Base-by-base conservation (phyloP, 768 basidiomycete genomes). In the Dentipellis fragilis region DNA sequence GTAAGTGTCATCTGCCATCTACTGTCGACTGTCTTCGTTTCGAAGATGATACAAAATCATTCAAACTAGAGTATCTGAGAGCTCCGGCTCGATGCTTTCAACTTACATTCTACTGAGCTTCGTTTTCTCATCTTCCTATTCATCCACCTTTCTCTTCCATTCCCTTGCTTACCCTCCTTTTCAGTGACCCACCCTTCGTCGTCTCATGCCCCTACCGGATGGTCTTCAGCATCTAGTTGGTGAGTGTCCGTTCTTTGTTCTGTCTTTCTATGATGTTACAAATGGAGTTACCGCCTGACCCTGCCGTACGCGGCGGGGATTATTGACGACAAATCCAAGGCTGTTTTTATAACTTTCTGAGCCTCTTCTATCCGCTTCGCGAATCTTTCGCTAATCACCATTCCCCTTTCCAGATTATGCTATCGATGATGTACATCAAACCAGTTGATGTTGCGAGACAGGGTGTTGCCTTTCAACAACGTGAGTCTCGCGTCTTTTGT, bases 51-150 rank as follows among this genome's bases (percentile, higher is more conserved):
- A 59, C 70, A 66, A 75, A 71, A 73, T 65, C 70, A 78, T 81
- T 86, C 87, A 90, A 90, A 90, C 87, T 90, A 90, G 87, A 89
- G 87, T 90, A 83, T 89, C 77, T 89, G 87, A 90, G 87, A 70
- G 82, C 75, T 57, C 59, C 5, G 39, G 78, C 80, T 72, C 84
- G 63, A 84, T 89, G 87, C 79, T 88, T 83, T 84, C 58, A 76
- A 22, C 73, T 75, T 17, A 35, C 21, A 1, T 4, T 35, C 8
- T 3, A 46, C 61, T 62, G 61, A 62, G 54, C 51, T 10, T 29
- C 29, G 6, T 29, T 29, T 21, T 49, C 10, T 46, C 37, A 8
- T 46, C 42, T 52, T 16, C 38, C 2, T 51, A 45, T 22, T 45
- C 51, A 16, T n/a, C 29, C 29, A 6, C 29, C 29, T 6, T 29